Percentiles rank a stretch among this genome's conserved stretches.
phyloP scores from a whole-genome alignment of 164 flowering plant genomes.

The Chimonanthus salicifolius region DNA sequence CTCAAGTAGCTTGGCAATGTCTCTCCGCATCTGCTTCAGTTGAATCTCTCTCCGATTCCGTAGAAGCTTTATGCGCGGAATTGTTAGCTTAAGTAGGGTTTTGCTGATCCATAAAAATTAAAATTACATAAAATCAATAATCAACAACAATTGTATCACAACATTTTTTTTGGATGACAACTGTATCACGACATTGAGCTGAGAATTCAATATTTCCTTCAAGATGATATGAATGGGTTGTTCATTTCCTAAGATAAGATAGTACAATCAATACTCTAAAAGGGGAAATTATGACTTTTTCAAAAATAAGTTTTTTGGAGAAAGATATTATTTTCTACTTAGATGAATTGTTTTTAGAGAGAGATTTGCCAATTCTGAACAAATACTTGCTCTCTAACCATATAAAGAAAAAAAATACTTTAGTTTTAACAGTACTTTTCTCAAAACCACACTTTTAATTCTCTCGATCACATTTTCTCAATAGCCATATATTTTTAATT shows the following conservation, averaged over 20 bases:
- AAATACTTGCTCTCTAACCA: no score
- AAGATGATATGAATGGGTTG: not conserved
- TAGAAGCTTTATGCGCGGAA: slow-evolving; percentile 83
- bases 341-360: no score
- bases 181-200: not conserved
- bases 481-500: no score
- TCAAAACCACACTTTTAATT: no score
- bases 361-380: no score
- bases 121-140: not conserved
- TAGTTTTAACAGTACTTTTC: no score
- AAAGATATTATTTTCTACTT: no score
- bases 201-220: not conserved
- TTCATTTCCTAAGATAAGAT: not conserved
- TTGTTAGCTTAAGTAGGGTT: slow-evolving; percentile 79
- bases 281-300: not conserved
- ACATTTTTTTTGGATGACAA: not conserved
- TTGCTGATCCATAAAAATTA: slow-evolving; percentile 37
- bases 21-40: slow-evolving; percentile 81
- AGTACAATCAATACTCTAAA: not conserved
- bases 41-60: slow-evolving; percentile 86
- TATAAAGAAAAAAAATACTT: no score
- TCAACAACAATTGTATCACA: not conserved
- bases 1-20: slow-evolving; percentile 89
- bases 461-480: no score
- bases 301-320: no score